Evolutionary conservation across 2,329 filamentous ascomycete species (phyloP), one percentile per base, ranked within the genome.

Genomic region (Allantophomopsis lycopodina): DNA sequence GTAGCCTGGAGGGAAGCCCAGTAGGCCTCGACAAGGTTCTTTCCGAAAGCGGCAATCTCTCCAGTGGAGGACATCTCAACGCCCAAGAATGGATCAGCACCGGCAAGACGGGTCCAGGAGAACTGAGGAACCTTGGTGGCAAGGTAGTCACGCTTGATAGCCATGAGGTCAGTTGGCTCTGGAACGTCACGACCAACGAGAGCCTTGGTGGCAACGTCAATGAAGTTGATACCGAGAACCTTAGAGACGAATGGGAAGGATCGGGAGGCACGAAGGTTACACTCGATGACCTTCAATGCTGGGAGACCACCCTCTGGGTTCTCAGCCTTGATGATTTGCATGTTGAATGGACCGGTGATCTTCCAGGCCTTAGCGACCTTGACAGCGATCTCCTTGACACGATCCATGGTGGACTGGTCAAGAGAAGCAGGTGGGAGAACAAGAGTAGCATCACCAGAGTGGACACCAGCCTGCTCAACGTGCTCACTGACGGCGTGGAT

Each of bases 191-290:
- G 79, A 57, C 83, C 85, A 42, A 93, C 76, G 39, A 96, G 80
- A 39, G 89, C 91, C 63, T 87, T 89, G 57, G 88, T 94, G 40
- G 91, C 91, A 46, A 89, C 77, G 49, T 95, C 88, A 48, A 96
- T 93, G 70, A 96, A 95, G 74, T 96, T 95, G 55, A 78, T 83
- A 47, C 89, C 89, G 41, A 96, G 78, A 33, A 95, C 88, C 69
- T 96, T 96, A 74, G 82, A 89, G 59, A 94, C 87, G 62, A 96
- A 96, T 57, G 91, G 89, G 79, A 96, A 96, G 1, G 89, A 96
- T 46, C 89, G 87, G 44, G 89, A 96, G 42, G 89, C 91, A 60
- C 89, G 89, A 46, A 96, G 78, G 63, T 96, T 96, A 69, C 89
- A 96, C 65, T 96, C 89, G 47, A 96, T 96, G 55, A 96, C 89